Base-by-base conservation (phyloP, 306 rosid genomes). In the Vigna unguiculata region DNA sequence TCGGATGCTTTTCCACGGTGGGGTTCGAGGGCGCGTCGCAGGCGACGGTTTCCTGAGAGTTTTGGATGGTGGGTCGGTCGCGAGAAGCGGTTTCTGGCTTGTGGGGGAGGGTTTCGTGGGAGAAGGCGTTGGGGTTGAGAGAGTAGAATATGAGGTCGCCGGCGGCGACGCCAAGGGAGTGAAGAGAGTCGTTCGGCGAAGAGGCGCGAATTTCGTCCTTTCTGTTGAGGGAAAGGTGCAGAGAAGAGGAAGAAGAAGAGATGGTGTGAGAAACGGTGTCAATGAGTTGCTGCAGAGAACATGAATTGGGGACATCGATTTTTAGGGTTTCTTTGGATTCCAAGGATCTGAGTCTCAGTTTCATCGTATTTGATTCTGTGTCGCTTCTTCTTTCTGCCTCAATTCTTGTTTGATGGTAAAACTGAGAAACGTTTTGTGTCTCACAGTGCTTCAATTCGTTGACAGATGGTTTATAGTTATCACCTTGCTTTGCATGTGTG, bases 61-160 rank as follows among this genome's bases (percentile, higher is more conserved):
- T 75, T 57, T 74, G 76, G 53, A 51, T 34, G 19, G 22, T 41
- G 72, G 77, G 45, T 70, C 10, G 59, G 45, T 47, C 25, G 22
- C 10, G 46, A 41, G 78, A 65, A 54, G 52, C 32, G 15, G 72
- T 2, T 55, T 53, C 57, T 9, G 77, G 72, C 7, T 80, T 76
- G 46, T 75, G 84, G 28, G 70, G 52, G 2, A 81, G 75, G 86
- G 79, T 71, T 84, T 82, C 52, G 19, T 1, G 19, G 38, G 79
- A 73, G 71, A 83, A 61, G 10, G 67, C 78, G 19, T 66, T 52
- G 7, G 96, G 82, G 69, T 87, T 72, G 57, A 86, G 19, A 15
- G 93, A 74, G 87, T 87, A 92, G 87, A 88, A 90, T 54, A 94
- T 36, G 58, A 94, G 96, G 75, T 90, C 98, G 17, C 98, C 97